These are phyloP conservation scores for Physocladia obscura DNA, from an alignment of 192 early-diverging fungal species.

Conservation along the genomic window DNA sequence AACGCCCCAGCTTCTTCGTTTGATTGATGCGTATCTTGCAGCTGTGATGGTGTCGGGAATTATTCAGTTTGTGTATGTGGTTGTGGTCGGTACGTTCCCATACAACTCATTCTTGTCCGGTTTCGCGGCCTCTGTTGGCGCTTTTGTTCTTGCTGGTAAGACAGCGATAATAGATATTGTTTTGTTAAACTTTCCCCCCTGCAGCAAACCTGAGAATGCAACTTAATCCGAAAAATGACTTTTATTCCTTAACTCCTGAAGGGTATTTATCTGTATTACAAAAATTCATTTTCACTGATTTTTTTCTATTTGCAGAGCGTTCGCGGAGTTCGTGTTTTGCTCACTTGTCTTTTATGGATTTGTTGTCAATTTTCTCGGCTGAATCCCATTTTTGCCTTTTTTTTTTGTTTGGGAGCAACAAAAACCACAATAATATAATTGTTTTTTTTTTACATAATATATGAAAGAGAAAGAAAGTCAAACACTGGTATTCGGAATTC, in stretches of 20 bases:
- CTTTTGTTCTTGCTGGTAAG: conserved; percentile 85
- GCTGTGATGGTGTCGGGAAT: conserved; percentile 89
- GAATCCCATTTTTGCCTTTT: too few species aligned
- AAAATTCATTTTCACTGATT: neutral
- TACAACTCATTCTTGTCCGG: conserved; percentile 97
- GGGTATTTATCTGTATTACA: conserved; percentile 46
- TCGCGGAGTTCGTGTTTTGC: conserved; percentile 90
- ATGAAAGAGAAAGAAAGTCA: too few species aligned
- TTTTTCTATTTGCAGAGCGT: conserved; percentile 62
- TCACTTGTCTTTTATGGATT: conserved; percentile 84
- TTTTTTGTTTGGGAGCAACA: too few species aligned
- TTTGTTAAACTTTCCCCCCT: neutral
- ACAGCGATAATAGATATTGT: too few species aligned
- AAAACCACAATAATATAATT: too few species aligned
- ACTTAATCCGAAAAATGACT: conserved; percentile 81
- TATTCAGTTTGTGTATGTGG: conserved; percentile 85
- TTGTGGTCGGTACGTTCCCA: conserved; percentile 87
- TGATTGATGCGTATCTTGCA: conserved; percentile 91
- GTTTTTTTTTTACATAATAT: too few species aligned
- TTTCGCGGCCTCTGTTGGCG: conserved; percentile 87
- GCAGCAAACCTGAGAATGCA: conserved; percentile 92
- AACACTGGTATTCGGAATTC: too few species aligned
- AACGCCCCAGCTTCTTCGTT: conserved; percentile 79
- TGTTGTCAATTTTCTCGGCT: conserved; percentile 91
- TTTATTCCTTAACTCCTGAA: conserved; percentile 73